These are phyloP conservation scores for Dittrichia graveolens DNA, from an alignment of 129 eudicot species.

Conservation along the genomic window DNA sequence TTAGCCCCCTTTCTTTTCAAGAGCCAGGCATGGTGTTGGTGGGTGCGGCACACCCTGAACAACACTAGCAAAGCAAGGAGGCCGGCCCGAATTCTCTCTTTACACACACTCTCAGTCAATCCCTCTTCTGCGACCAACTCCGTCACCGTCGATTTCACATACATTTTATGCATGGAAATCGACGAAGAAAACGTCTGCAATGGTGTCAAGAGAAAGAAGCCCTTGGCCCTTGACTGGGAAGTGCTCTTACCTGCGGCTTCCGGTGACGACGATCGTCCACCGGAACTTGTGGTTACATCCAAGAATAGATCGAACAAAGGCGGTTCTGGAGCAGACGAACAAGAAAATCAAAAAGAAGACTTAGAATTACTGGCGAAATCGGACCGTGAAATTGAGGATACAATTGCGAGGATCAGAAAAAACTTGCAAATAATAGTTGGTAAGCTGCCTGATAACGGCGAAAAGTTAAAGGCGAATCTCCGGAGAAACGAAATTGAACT, in stretches of 20 bases:
- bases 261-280: conserved; percentile 46
- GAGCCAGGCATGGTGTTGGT: conserved; percentile 18
- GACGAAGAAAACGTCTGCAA: conserved; percentile 17
- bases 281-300: conserved; percentile 19
- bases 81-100: background rate
- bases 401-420: conserved; percentile 4
- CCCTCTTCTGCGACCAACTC: background rate
- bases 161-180: conserved; percentile 28
- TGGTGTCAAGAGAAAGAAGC: conserved; percentile 22
- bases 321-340: background rate
- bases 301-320: conserved; percentile 21
- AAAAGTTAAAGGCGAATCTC: conserved; percentile 32
- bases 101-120: conserved; percentile 10
- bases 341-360: conserved; percentile 7
- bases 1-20: background rate
- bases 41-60: conserved; percentile 20
- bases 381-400: conserved; percentile 19
- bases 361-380: conserved; percentile 14
- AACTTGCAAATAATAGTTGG: background rate
- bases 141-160: conserved; percentile 13
- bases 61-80: background rate
- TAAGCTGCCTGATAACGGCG: conserved; percentile 53
- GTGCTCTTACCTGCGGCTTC: conserved; percentile 15
- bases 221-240: conserved; percentile 29
- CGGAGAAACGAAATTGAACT: conserved; percentile 35